Percentiles rank a stretch among this genome's conserved stretches.
These are phyloP conservation scores for Aspergillus latus DNA, from an alignment of 2,329 filamentous ascomycete species.

Conservation along the genomic window DNA sequence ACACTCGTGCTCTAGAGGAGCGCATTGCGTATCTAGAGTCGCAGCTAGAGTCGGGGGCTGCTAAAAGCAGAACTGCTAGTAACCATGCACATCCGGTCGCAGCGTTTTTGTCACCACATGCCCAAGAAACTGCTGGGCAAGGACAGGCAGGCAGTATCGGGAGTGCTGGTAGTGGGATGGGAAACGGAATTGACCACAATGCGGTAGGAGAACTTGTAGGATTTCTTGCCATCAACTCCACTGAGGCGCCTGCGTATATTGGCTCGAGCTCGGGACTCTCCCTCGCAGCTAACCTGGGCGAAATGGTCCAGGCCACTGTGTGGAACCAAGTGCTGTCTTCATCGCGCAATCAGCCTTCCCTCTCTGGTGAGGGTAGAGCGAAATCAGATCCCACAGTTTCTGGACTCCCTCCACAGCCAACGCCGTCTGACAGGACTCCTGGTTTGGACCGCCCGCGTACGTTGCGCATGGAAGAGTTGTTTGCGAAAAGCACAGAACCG, in stretches of 20 bases:
- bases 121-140: conserved; percentile 13
- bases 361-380: neutral
- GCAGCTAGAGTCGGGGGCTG: conserved; percentile 24
- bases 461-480: conserved; percentile 43
- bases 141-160: conserved; percentile 17
- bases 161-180: neutral
- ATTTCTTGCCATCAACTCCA: conserved; percentile 47
- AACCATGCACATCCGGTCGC: conserved; percentile 21
- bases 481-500: conserved; percentile 47
- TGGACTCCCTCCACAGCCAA: conserved; percentile 21
- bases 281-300: conserved; percentile 51
- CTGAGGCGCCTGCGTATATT: conserved; percentile 51
- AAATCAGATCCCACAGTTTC: neutral
- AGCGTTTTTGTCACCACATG: conserved; percentile 28
- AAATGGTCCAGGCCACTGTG: conserved; percentile 56
- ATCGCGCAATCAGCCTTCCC: conserved; percentile 20
- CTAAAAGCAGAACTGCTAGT: conserved; percentile 16
- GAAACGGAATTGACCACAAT: conserved; percentile 33
- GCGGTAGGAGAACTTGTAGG: conserved; percentile 50
- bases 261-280: conserved; percentile 52
- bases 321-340: conserved; percentile 52
- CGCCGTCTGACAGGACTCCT: neutral
- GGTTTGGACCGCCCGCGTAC: conserved; percentile 27
- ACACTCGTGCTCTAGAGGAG: conserved; percentile 46
- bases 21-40: conserved; percentile 45